Conservation (phyloP, 192 early-diverging fungal species). For the Coemansia sp. region DNA sequence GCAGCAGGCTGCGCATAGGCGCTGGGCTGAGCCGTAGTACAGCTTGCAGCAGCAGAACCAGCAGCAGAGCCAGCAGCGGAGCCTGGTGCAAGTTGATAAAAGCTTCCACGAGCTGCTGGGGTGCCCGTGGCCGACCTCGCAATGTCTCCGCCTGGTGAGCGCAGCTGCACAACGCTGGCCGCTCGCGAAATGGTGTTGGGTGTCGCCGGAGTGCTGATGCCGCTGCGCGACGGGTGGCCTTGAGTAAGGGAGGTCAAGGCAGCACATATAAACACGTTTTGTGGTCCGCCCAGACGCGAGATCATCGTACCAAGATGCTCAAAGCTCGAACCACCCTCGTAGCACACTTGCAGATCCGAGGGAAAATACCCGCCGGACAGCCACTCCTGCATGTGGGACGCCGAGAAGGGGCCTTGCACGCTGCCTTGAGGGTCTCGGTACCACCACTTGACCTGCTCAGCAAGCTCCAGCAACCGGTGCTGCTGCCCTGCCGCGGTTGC, state of each 20-base stretch:
- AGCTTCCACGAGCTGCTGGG: constrained; percentile 4
- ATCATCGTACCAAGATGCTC: constrained; percentile 75
- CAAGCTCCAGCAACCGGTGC: constrained; percentile 34
- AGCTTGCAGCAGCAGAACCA: background rate
- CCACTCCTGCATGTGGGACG: constrained; percentile 95
- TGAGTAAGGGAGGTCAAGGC: constrained; percentile 25
- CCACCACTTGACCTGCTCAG: constrained; percentile 63
- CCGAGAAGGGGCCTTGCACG: constrained; percentile 87
- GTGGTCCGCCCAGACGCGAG: constrained; percentile 62
- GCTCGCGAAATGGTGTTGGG: constrained; percentile 31
- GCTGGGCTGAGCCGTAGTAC: constrained; percentile 2
- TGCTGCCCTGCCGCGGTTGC: constrained; percentile 1
- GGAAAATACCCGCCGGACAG: constrained; percentile 83
- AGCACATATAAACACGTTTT: constrained; percentile 66
- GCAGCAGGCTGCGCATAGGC: background rate
- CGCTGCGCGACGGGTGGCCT: constrained; percentile 6
- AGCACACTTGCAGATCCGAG: constrained; percentile 74
- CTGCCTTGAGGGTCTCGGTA: constrained; percentile 83
- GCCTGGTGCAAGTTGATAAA: background rate
- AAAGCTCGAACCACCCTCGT: constrained; percentile 73
- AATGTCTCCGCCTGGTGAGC: background rate
- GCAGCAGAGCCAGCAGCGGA: background rate
- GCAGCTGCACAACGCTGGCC: constrained; percentile 16
- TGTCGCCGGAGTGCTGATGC: constrained; percentile 29
- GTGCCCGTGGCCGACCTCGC: background rate